Base-by-base conservation (phyloP, 2,329 filamentous ascomycete genomes). In the Microascus cirrosus region DNA sequence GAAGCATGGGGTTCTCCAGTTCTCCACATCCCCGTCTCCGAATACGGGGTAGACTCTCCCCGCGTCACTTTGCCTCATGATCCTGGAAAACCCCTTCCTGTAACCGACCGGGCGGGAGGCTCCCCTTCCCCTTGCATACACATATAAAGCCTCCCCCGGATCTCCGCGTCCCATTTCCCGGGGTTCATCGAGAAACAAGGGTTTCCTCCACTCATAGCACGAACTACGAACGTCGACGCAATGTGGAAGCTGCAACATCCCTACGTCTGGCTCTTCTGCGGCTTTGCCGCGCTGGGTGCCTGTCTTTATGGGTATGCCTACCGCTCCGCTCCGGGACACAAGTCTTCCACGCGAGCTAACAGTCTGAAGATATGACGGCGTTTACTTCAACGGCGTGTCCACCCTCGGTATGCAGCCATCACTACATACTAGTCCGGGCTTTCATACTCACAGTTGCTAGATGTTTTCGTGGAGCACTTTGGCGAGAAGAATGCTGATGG, bases 301-400 rank as follows among this genome's bases (percentile, higher is more conserved):
- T 71, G 68, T 53, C 59, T 71, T 12, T 71, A 72, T 52, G 70
- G 70, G 2, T 72, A 71, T 51, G 45, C 22, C 11, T 3, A n/a
- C 36, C 13, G 12, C n/a, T 42, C 12, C 45, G 11, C 7, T 2
- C 45, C 45, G 3, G 11, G 2, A 8, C 20, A 8, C n/a, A 11
- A 50, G n/a, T 20, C 45, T 2, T 12, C 20, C 45, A 50, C 12
- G 18, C 20, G 22, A 50, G 11, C 45, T 50, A 50, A 50, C 45
- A 50, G 12, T 24, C 22, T n/a, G 3, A 12, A 50, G 45, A 24
- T 50, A 50, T 24, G 70, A 70, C 35, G 66, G 68, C 10, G 69
- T 71, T 2, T 71, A 70, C 61, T 72, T 70, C 59, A 69, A 67
- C 20, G 70, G 70, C 5, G 66, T 69, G 20, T 69, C 66, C 13